Conservation (phyloP, 805 yeast species). For the Candida michaelii region DNA sequence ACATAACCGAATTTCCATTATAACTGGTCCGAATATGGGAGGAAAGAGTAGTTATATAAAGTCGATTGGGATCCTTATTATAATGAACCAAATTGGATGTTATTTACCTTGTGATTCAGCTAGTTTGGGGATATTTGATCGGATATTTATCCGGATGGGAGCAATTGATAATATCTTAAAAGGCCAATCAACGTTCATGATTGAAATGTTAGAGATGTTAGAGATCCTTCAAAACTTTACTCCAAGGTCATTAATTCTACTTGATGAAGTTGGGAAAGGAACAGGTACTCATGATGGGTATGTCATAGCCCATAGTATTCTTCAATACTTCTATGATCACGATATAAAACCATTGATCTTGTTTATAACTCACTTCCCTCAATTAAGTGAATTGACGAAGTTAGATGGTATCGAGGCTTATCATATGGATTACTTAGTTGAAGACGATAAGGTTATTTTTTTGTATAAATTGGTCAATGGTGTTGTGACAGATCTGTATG, state of each 20-base stretch:
- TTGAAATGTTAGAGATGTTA: conserved; percentile 68
- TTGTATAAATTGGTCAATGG: conserved; percentile 38
- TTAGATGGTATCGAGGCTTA: conserved; percentile 51
- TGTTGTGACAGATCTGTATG: conserved; percentile 62
- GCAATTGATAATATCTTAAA: conserved; percentile 74
- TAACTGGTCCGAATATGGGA: conserved; percentile 90
- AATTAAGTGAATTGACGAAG: conserved; percentile 52
- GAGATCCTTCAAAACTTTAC: conserved; percentile 56
- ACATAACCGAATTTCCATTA: conserved; percentile 54
- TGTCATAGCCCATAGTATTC: conserved; percentile 73
- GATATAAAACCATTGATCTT: conserved; percentile 53
- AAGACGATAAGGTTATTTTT: conserved; percentile 33
- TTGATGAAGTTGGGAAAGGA: conserved; percentile 84
- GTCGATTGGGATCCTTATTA: conserved; percentile 66
- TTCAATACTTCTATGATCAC: conserved; percentile 52
- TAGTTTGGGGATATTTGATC: conserved; percentile 66
- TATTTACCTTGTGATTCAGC: conserved; percentile 68
- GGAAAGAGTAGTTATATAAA: conserved; percentile 79
- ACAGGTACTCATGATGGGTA: conserved; percentile 73
- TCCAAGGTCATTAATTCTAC: conserved; percentile 54
- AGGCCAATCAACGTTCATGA: conserved; percentile 83
- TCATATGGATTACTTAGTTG: conserved; percentile 66
- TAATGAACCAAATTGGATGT: conserved; percentile 78
- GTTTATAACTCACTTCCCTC: conserved; percentile 85
- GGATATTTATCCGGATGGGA: conserved; percentile 81